phyloP scores from a whole-genome alignment of 495 filamentous ascomycete species.

The Penicillium dipodomyicola region DNA sequence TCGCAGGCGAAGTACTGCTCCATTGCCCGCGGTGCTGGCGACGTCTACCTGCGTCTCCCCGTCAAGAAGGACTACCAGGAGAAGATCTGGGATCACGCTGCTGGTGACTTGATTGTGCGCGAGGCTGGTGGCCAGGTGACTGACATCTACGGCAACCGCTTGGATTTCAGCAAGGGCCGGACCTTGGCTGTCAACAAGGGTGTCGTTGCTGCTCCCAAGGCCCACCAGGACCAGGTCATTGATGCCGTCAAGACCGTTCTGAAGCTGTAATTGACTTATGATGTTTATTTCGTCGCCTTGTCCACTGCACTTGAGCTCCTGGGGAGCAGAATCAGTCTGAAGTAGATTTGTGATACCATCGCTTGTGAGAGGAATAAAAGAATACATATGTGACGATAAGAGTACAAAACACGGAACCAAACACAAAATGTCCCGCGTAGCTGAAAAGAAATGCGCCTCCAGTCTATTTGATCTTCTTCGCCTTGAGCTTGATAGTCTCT shows the following conservation, averaged over 20 bases:
- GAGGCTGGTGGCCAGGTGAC: slow-evolving; percentile 93
- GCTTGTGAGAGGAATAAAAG: slow-evolving; percentile 21
- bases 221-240: slow-evolving; percentile 72
- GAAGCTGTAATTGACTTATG: slow-evolving; percentile 41
- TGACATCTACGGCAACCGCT: slow-evolving; percentile 71
- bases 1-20: slow-evolving; percentile 97
- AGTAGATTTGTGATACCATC: slow-evolving; percentile 33
- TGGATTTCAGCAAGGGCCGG: slow-evolving; percentile 84
- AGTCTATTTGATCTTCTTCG: slow-evolving; percentile 93
- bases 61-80: slow-evolving; percentile 84
- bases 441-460: slow-evolving; percentile 19
- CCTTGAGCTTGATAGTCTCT: slow-evolving; percentile 96
- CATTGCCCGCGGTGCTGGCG: slow-evolving; percentile 91
- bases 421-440: slow-evolving; percentile 28
- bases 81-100: slow-evolving; percentile 99
- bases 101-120: slow-evolving; percentile 89
- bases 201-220: slow-evolving; percentile 80
- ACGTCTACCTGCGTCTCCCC: slow-evolving; percentile 89
- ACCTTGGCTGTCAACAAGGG: slow-evolving; percentile 88
- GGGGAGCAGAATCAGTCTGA: slow-evolving; percentile 20
- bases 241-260: slow-evolving; percentile 80
- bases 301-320: slow-evolving; percentile 11
- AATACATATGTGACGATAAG: slow-evolving; percentile 42
- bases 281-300: slow-evolving; percentile 9
- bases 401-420: slow-evolving; percentile 35